These are phyloP conservation scores for Beta vulgaris DNA, from an alignment of 148 eudicot species.

Conservation along the genomic window DNA sequence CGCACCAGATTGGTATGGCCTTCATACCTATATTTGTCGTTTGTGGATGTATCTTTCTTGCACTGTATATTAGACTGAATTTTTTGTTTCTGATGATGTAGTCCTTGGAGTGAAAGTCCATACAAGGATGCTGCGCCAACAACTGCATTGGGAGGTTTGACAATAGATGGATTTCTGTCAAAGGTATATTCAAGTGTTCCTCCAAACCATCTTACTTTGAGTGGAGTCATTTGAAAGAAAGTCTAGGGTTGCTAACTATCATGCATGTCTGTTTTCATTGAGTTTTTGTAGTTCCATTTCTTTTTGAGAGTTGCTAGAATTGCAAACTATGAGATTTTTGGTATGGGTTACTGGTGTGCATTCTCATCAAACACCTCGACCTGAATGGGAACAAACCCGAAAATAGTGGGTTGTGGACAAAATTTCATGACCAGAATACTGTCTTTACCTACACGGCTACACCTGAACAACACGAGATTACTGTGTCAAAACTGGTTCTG, in stretches of 20 bases:
- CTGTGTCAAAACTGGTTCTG: too few relatives aligned
- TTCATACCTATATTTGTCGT: neutral
- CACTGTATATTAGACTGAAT: conserved; percentile 2
- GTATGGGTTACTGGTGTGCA: neutral
- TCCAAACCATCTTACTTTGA: neutral
- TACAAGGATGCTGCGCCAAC: conserved; percentile 73
- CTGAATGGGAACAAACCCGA: too few relatives aligned
- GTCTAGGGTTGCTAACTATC: neutral
- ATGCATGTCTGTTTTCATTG: neutral
- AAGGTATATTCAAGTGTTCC: conserved; percentile 39
- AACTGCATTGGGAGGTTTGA: conserved; percentile 66
- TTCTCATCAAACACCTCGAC: too few relatives aligned
- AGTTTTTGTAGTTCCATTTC: neutral
- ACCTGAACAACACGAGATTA: too few relatives aligned
- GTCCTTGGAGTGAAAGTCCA: conserved; percentile 90
- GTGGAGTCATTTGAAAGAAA: neutral
- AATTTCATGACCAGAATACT: too few relatives aligned
- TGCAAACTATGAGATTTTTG: neutral
- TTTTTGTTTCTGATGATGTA: conserved; percentile 25
- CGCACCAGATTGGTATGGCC: conserved; percentile 77
- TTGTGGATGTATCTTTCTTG: neutral
- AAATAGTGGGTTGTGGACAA: too few relatives aligned
- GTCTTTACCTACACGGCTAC: too few relatives aligned
- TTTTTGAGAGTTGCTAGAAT: neutral
- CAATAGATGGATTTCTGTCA: conserved; percentile 79